A percentile compares a stretch with the other conserved stretches of the same genome.
Evolutionary conservation across 2,329 filamentous ascomycete species (phyloP).

Genomic region (Microcyclospora pomicola): DNA sequence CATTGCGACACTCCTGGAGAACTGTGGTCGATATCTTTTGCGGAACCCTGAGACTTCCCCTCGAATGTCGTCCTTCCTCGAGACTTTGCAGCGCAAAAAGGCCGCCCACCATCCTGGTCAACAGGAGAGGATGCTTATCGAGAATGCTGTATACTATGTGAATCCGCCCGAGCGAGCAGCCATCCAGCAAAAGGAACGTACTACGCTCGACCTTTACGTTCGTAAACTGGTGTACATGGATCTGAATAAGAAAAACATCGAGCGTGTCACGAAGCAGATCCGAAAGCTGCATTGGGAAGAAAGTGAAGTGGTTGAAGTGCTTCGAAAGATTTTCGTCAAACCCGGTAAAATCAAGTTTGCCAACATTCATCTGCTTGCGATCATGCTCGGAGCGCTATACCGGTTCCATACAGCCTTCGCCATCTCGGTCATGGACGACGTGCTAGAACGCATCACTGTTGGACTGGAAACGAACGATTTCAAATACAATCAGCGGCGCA

Average conservation of each 20-base stretch:
- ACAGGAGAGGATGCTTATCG: constrained; percentile 93
- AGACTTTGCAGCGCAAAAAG: constrained; percentile 93
- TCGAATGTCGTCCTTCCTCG: constrained; percentile 84
- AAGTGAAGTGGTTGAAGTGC: constrained; percentile 60
- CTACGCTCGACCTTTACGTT: constrained; percentile 82
- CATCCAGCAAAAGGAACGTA: constrained; percentile 92
- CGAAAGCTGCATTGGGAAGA: constrained; percentile 97
- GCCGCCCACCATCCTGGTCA: constrained; percentile 87
- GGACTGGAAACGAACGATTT: constrained; percentile 94
- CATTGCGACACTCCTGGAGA: constrained; percentile 88
- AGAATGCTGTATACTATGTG: constrained; percentile 96
- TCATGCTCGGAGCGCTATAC: constrained; percentile 75
- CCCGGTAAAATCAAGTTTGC: constrained; percentile 96
- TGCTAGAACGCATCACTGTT: constrained; percentile 75
- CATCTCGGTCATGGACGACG: constrained; percentile 78
- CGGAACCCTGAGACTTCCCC: constrained; percentile 86
- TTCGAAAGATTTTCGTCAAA: constrained; percentile 89
- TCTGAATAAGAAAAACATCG: constrained; percentile 85
- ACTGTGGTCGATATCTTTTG: constrained; percentile 86
- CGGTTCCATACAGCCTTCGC: constrained; percentile 87
- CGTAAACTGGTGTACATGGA: constrained; percentile 87
- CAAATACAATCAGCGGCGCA: constrained; percentile 86
- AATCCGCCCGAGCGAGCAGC: constrained; percentile 87
- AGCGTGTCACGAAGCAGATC: constrained; percentile 86
- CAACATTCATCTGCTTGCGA: constrained; percentile 85